Conservation (phyloP, 768 basidiomycete genomes). For the Sporobolomyces roseus region DNA sequence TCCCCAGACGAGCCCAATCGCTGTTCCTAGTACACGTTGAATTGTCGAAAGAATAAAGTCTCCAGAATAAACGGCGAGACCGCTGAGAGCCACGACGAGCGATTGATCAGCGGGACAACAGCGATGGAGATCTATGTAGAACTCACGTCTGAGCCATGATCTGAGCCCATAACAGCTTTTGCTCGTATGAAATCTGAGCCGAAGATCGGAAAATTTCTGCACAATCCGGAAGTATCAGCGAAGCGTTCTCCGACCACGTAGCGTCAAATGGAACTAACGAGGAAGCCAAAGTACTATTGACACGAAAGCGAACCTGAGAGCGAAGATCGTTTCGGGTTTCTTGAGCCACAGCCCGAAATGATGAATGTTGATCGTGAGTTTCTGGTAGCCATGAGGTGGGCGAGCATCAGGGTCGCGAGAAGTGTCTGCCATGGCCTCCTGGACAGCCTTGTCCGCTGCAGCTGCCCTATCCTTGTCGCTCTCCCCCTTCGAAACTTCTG, state of each 20-base stretch:
- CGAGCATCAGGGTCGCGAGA: slow-evolving; percentile 28
- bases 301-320: slow-evolving; percentile 56
- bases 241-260: too few relatives aligned
- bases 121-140: too few relatives aligned
- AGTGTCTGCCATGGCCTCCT: background rate
- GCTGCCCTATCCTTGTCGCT: background rate
- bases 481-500: background rate
- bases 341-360: slow-evolving; percentile 17
- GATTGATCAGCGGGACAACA: background rate
- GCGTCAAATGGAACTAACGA: too few relatives aligned
- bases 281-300: slow-evolving; percentile 59
- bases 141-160: slow-evolving; percentile 63
- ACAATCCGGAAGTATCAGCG: too few relatives aligned
- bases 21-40: slow-evolving; percentile 53
- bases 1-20: slow-evolving; percentile 52
- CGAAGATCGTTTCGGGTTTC: slow-evolving; percentile 50
- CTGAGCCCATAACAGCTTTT: slow-evolving; percentile 53
- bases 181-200: slow-evolving; percentile 47
- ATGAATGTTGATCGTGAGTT: slow-evolving; percentile 9
- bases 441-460: background rate
- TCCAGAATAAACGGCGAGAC: slow-evolving; percentile 56
- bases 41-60: slow-evolving; percentile 56
- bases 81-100: background rate
- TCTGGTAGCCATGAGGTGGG: slow-evolving; percentile 24
- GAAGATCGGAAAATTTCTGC: slow-evolving; percentile 51